Evolutionary conservation across 495 filamentous ascomycete species (phyloP).

Genomic region (Cudoniella acicularis): DNA sequence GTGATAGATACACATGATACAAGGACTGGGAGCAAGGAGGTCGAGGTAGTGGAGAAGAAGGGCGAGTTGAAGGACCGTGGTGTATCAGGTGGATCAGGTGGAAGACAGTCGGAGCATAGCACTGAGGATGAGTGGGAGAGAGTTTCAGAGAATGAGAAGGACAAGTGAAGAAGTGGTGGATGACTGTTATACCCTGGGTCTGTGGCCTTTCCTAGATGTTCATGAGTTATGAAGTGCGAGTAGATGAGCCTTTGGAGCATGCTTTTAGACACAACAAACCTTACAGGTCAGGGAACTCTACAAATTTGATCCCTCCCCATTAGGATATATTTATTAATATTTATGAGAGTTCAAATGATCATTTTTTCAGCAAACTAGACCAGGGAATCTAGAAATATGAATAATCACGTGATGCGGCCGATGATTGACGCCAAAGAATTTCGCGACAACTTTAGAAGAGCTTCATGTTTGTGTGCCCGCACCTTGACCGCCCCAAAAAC

Average conservation of each 20-base stretch:
- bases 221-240: background rate
- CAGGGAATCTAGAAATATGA: background rate
- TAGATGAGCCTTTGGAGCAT: background rate
- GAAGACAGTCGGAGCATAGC: constrained; percentile 36
- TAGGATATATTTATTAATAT: background rate
- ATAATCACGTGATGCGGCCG: constrained; percentile 6
- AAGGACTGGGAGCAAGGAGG: constrained; percentile 15
- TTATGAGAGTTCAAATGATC: background rate
- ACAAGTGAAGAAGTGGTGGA: constrained; percentile 30
- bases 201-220: background rate
- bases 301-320: background rate
- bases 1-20: constrained; percentile 11
- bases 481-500: background rate
- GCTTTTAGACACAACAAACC: background rate
- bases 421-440: constrained; percentile 5
- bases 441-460: constrained; percentile 11
- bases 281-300: background rate
- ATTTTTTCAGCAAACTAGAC: background rate
- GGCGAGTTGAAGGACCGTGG: constrained; percentile 20
- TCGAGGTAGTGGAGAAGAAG: constrained; percentile 14
- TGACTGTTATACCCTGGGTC: constrained; percentile 13
- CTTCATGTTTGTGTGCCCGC: constrained; percentile 6
- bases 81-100: background rate
- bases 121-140: constrained; percentile 60
- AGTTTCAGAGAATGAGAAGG: constrained; percentile 54